Evolutionary conservation across 176 grass and related monocot species (phyloP), one percentile per base, ranked within the genome.

Genomic region (Ensete glaucum): DNA sequence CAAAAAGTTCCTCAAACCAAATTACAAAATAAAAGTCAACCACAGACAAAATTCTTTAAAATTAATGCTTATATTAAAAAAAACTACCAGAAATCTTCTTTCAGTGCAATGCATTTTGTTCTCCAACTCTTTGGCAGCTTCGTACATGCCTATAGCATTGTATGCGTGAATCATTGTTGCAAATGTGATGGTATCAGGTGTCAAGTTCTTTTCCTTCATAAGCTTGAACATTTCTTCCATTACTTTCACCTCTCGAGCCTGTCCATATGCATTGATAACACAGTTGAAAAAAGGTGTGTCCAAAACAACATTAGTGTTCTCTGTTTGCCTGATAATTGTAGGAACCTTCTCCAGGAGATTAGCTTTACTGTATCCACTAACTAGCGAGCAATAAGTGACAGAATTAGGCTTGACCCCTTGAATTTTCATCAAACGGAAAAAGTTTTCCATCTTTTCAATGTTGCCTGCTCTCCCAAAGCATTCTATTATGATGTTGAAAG

Each of bases 221-320:
- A 93, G 82, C 64, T 62, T 57, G 12, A 88, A 80, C 82, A 93
- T 91, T 56, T 93, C 94, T 83, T 93, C 90, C 94, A 93, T 97
- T 75, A 93, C 89, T 78, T 83, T 87, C 75, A 85, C 71, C 69
- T 93, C 85, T 58, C 90, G 84, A 80, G 72, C 83, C 64, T 85
- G 83, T 0, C 85, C 90, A 66, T 90, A 93, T 69, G 90, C 90
- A 70, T 73, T 83, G 29, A 97, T 87, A 63, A 91, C 85, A 51
- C 90, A 90, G 54, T 97, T 97, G 60, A 93, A 97, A 84, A 97
- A 97, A 52, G 88, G 85, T 43, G 90, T 78, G 80, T 93, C 94
- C 55, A 97, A 83, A 22, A 73, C 71, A 55, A 97, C 88, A 78
- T 93, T 72, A 1, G 90, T 88, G 69, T 97, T 97, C 72, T 91